A percentile compares a stretch with the other conserved stretches of the same genome.
These are phyloP conservation scores for Laguncularia racemosa DNA, from an alignment of 345 rosid species.

Conservation along the genomic window DNA sequence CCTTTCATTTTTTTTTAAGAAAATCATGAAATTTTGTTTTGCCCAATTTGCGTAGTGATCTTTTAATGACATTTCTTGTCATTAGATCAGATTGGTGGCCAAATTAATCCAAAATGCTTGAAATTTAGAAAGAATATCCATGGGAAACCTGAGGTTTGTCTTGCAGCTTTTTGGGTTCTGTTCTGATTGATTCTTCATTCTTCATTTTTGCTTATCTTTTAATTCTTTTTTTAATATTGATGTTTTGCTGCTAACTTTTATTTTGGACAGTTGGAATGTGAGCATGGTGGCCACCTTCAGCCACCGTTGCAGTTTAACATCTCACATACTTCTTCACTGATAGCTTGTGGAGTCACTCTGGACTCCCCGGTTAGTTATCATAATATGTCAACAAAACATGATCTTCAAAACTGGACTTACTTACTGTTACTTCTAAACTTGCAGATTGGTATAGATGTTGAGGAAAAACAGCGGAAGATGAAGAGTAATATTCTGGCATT, in stretches of 20 bases:
- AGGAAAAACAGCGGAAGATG: slow-evolving; percentile 59
- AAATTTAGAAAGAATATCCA: slow-evolving; percentile 63
- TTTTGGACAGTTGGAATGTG: slow-evolving; percentile 57
- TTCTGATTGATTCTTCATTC: neutral
- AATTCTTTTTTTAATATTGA: neutral
- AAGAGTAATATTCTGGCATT: slow-evolving; percentile 48
- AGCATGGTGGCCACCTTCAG: slow-evolving; percentile 16
- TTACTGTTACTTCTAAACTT: neutral
- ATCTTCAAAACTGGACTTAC: too few relatives aligned
- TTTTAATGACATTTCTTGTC: slow-evolving; percentile 11
- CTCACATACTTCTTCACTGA: slow-evolving; percentile 75
- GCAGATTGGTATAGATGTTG: slow-evolving; percentile 86
- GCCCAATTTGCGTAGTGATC: neutral
- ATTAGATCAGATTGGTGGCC: slow-evolving; percentile 53
- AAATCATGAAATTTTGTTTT: too few relatives aligned
- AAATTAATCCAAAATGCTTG: slow-evolving; percentile 49
- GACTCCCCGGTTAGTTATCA: slow-evolving; percentile 43
- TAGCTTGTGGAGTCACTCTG: slow-evolving; percentile 77
- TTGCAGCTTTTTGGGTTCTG: neutral
- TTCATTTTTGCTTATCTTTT: neutral
- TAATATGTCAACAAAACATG: neutral
- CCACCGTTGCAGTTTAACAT: slow-evolving; percentile 69
- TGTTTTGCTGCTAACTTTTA: neutral
- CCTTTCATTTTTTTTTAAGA: neutral
- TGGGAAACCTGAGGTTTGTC: slow-evolving; percentile 94